Conservation (phyloP, 331 rosid genomes). For the Rhamnella rubrinervis region DNA sequence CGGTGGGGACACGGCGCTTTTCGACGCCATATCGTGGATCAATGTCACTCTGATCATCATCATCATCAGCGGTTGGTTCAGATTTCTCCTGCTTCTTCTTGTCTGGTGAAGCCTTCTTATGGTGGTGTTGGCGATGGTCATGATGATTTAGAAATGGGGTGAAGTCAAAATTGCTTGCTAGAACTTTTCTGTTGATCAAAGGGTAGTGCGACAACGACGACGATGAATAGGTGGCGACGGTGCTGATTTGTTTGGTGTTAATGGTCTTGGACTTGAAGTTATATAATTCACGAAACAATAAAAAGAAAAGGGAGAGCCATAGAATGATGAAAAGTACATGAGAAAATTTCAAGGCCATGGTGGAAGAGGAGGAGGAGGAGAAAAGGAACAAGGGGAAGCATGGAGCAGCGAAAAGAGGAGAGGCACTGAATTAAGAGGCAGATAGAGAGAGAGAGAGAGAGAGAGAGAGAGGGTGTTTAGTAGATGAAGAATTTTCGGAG, state of each 20-base stretch:
- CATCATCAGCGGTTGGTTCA: constrained; percentile 12
- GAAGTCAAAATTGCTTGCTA: constrained; percentile 71
- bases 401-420: constrained; percentile 36
- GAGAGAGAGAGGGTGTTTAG: constrained; percentile 8
- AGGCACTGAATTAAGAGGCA: constrained; percentile 5
- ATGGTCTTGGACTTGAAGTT: constrained; percentile 48
- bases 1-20: constrained; percentile 88
- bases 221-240: constrained; percentile 15
- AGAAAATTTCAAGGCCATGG: constrained; percentile 70
- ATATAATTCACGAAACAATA: constrained; percentile 55
- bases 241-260: constrained; percentile 30
- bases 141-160: constrained; percentile 56
- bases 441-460: not conserved
- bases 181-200: constrained; percentile 59
- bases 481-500: constrained; percentile 21
- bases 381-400: constrained; percentile 45
- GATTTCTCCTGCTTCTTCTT: constrained; percentile 1
- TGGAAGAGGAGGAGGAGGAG: constrained; percentile 39
- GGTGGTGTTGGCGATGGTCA: constrained; percentile 16
- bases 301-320: constrained; percentile 49
- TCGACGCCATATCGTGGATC: constrained; percentile 90
- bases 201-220: constrained; percentile 18
- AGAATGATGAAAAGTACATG: constrained; percentile 48
- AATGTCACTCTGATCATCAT: constrained; percentile 27
- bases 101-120: constrained; percentile 16